Evolutionary conservation across 306 rosid genomes (phyloP).

Genomic region (Castanea crenata): DNA sequence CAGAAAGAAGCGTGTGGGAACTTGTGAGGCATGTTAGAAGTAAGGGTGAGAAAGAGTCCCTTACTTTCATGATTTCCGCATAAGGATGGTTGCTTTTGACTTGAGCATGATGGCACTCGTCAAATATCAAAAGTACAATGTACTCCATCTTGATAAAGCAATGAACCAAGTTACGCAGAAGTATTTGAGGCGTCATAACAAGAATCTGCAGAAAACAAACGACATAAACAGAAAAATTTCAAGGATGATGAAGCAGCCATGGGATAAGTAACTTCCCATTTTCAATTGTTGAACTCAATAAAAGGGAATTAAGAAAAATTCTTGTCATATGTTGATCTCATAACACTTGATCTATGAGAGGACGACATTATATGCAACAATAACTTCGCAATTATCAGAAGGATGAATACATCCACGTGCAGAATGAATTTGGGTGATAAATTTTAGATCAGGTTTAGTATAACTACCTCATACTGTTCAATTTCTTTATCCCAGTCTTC

Average conservation of each 20-base stretch:
- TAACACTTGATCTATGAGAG: background rate
- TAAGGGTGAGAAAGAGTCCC: constrained; percentile 25
- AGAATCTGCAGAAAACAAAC: constrained; percentile 62
- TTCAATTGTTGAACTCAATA: constrained; percentile 3
- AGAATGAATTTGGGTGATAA: background rate
- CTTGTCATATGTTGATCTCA: constrained; percentile 3
- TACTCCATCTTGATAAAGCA: constrained; percentile 80
- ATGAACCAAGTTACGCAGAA: constrained; percentile 63
- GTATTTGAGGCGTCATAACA: constrained; percentile 86
- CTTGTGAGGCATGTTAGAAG: constrained; percentile 6
- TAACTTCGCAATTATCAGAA: background rate
- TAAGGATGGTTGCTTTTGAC: constrained; percentile 80
- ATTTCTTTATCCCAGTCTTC: constrained; percentile 71
- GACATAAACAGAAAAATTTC: constrained; percentile 8
- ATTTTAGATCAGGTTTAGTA: constrained; percentile 14
- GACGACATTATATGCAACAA: background rate
- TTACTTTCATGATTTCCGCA: constrained; percentile 88
- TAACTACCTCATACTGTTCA: constrained; percentile 68
- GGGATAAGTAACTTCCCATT: background rate
- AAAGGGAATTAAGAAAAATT: background rate
- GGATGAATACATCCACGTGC: background rate
- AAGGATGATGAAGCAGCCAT: constrained; percentile 12
- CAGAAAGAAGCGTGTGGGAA: constrained; percentile 16
- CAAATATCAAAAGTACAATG: constrained; percentile 83
- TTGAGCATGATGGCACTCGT: constrained; percentile 99